These are phyloP conservation scores for Amanita thiersii DNA, from an alignment of 768 basidiomycete genomes.

Conservation along the genomic window DNA sequence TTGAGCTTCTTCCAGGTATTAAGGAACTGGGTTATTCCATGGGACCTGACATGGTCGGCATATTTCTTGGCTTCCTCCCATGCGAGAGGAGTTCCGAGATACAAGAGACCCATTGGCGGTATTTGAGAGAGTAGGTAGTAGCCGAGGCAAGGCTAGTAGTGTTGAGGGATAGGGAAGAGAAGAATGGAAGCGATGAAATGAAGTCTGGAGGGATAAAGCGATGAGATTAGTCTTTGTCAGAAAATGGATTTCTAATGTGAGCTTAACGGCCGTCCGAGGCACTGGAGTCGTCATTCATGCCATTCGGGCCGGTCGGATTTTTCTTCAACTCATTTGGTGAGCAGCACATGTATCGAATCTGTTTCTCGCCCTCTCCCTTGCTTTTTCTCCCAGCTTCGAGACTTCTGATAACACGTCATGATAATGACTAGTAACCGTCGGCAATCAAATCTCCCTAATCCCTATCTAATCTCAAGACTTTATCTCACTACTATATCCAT, in stretches of 20 bases:
- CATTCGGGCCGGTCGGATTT: background rate
- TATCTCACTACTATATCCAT: background rate
- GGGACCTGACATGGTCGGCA: constrained; percentile 82
- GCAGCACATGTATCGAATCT: no score
- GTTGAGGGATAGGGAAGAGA: constrained; percentile 2
- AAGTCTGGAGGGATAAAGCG: background rate
- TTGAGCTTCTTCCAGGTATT: constrained; percentile 91
- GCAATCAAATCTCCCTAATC: background rate
- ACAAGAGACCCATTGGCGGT: constrained; percentile 77
- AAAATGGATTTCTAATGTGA: constrained; percentile 4
- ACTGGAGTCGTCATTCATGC: no score
- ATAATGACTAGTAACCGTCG: no score
- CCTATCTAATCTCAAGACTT: background rate
- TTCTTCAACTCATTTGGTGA: no score
- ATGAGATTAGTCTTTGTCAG: constrained; percentile 18
- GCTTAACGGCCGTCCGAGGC: no score
- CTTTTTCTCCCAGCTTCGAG: no score
- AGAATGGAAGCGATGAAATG: constrained; percentile 1
- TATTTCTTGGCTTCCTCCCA: constrained; percentile 88
- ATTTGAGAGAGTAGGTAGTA: background rate
- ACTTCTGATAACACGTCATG: no score
- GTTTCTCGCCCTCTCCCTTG: no score
- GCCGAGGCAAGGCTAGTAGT: background rate
- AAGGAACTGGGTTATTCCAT: constrained; percentile 94
- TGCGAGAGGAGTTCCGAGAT: constrained; percentile 83